Conservation (phyloP, 192 early-diverging fungal genomes). For the Coemansia sp. region DNA sequence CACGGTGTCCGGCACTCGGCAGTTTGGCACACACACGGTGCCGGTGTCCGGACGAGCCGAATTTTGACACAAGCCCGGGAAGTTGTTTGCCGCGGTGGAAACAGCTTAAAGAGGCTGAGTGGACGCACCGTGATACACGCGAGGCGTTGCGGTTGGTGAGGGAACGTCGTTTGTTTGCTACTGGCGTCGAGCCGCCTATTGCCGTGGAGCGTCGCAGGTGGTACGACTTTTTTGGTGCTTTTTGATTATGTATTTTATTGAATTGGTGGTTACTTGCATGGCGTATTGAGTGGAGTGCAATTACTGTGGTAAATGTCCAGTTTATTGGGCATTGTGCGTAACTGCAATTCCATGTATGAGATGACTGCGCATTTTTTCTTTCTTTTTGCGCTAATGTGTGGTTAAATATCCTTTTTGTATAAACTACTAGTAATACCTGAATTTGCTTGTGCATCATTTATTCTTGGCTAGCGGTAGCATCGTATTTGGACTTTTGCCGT, state of each 20-base stretch:
- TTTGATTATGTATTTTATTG: neutral
- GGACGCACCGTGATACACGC: conserved; percentile 23
- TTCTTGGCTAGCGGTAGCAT: too few species aligned
- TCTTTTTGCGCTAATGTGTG: too few species aligned
- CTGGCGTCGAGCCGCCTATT: conserved; percentile 17
- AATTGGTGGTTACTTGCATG: neutral
- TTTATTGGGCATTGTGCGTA: neutral
- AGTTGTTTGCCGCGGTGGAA: conserved; percentile 48
- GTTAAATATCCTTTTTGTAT: too few species aligned
- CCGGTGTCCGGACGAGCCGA: conserved; percentile 31
- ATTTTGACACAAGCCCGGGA: conserved; percentile 27
- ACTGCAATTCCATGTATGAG: neutral
- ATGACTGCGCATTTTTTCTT: too few species aligned
- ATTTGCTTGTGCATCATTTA: too few species aligned
- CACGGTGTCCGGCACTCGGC: conserved; percentile 19
- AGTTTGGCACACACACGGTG: conserved; percentile 2
- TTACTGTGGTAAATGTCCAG: too few species aligned
- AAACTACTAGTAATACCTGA: too few species aligned
- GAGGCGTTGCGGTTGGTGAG: conserved; percentile 35
- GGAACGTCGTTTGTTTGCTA: neutral
- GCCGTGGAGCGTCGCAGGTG: conserved; percentile 33
- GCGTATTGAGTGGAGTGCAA: neutral
- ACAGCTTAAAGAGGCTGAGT: conserved; percentile 9
- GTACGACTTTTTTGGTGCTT: conserved; percentile 38
- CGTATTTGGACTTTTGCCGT: too few species aligned